These are phyloP conservation scores for Hyparrhenia diplandra DNA, from an alignment of 176 grass and related monocot genomes.

Conservation along the genomic window DNA sequence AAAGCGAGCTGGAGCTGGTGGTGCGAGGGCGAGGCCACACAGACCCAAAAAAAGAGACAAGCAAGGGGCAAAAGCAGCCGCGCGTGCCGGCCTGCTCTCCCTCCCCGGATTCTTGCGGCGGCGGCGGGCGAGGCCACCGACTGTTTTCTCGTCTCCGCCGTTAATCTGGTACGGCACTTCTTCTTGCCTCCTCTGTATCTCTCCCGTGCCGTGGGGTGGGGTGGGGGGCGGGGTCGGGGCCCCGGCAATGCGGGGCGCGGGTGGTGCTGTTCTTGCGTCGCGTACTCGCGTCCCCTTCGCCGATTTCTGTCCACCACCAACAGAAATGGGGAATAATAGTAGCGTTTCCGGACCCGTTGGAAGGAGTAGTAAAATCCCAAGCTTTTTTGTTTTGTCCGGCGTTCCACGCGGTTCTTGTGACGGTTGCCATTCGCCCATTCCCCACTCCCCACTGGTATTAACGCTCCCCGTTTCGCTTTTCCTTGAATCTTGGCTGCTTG, in stretches of 20 bases:
- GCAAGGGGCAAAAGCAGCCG: background rate
- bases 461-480: conserved; percentile 23
- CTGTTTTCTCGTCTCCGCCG: background rate
- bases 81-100: background rate
- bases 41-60: too few relatives aligned
- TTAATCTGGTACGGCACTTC: conserved; percentile 11
- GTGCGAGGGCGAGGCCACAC: too few relatives aligned
- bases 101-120: conserved; percentile 18
- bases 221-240: background rate
- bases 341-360: background rate
- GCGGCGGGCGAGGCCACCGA: too few relatives aligned
- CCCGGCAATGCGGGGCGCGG: conserved; percentile 9
- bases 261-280: background rate
- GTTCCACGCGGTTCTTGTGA: conserved; percentile 47
- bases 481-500: conserved; percentile 13
- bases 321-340: background rate
- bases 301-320: background rate
- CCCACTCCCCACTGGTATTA: conserved; percentile 58
- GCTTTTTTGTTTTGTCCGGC: background rate
- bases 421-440: conserved; percentile 34
- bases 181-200: background rate
- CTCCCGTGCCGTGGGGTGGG: background rate
- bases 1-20: background rate
- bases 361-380: conserved; percentile 14
- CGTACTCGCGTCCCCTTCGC: background rate